phyloP scores from a whole-genome alignment of 164 flowering plant species.

The Vitis riparia region DNA sequence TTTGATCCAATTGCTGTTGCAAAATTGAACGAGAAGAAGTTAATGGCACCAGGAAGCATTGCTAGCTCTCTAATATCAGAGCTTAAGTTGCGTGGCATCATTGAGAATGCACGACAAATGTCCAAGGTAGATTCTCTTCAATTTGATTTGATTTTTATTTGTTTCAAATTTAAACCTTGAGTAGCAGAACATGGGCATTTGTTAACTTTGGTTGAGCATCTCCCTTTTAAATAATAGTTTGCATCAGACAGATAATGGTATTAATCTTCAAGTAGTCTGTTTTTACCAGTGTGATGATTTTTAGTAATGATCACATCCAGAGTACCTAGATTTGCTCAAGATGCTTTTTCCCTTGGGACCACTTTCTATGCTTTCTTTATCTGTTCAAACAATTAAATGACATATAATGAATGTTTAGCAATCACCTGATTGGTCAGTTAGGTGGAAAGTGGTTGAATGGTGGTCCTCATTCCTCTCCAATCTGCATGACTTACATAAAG shows the following conservation, averaged over 20 bases:
- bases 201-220: neutral
- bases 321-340: slow-evolving; percentile 1
- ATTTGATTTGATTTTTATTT: neutral
- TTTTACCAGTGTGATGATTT: slow-evolving; percentile 1
- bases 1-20: slow-evolving; percentile 47
- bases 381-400: neutral
- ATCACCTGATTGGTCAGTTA: slow-evolving; percentile 16
- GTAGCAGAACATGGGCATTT: neutral
- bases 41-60: slow-evolving; percentile 31
- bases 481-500: slow-evolving; percentile 9
- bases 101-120: slow-evolving; percentile 43
- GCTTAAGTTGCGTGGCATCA: slow-evolving; percentile 33
- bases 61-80: slow-evolving; percentile 45
- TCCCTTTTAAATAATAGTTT: neutral
- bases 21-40: slow-evolving; percentile 45
- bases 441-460: slow-evolving; percentile 26
- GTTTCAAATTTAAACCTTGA: neutral
- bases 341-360: slow-evolving; percentile 4
- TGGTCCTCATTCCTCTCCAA: slow-evolving; percentile 19
- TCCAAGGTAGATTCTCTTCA: slow-evolving; percentile 29
- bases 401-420: slow-evolving; percentile 4
- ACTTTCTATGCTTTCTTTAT: slow-evolving; percentile 3
- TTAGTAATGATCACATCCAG: neutral
- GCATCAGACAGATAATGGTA: neutral
- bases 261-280: neutral